Conservation (phyloP, 495 filamentous ascomycete genomes). For the Neurospora cerealis region DNA sequence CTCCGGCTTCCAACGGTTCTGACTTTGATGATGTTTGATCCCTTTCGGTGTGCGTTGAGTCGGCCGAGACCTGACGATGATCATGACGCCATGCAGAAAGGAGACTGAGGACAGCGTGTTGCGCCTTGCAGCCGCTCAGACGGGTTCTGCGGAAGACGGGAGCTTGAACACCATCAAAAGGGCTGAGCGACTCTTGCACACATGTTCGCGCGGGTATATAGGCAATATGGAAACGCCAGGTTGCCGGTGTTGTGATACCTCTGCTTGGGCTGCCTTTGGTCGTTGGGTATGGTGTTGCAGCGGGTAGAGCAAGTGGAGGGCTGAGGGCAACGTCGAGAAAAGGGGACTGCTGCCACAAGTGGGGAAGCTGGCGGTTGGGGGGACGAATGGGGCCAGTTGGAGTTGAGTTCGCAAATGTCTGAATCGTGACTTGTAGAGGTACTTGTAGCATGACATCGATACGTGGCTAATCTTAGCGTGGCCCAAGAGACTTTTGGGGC, state of each 20-base stretch:
- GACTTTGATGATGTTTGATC: neutral
- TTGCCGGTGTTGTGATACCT: neutral
- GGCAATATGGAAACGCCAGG: neutral
- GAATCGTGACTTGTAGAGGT: neutral
- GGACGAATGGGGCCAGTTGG: neutral
- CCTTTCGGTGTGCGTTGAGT: neutral
- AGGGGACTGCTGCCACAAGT: neutral
- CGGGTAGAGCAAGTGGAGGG: neutral
- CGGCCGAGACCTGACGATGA: neutral
- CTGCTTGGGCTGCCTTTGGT: neutral
- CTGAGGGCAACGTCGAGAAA: neutral
- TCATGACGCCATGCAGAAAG: constrained; percentile 5
- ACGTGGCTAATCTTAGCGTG: neutral
- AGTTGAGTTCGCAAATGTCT: neutral
- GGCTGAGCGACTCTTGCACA: neutral
- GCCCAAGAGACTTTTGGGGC: neutral
- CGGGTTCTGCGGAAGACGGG: neutral
- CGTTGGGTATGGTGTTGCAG: neutral
- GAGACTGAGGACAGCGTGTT: neutral
- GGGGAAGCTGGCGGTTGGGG: neutral
- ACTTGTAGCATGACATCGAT: neutral
- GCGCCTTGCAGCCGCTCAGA: constrained; percentile 3
- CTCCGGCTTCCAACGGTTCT: neutral
- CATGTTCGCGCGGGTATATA: neutral
- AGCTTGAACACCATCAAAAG: neutral